Evolutionary conservation across 768 basidiomycete species (phyloP), one percentile per base, ranked within the genome.

Genomic region (Mrakia frigida): DNA sequence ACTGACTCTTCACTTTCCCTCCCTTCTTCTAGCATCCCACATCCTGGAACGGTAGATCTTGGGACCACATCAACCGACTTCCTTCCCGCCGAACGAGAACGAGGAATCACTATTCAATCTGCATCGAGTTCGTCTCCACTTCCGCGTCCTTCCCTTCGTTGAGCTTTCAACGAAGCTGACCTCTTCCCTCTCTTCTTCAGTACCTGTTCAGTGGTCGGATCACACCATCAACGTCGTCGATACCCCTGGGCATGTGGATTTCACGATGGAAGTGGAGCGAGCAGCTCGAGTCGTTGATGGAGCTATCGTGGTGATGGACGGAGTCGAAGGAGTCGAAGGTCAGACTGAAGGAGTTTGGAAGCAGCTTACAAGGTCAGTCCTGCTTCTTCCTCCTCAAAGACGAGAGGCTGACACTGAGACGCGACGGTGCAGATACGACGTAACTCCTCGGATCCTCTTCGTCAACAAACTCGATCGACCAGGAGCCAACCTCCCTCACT

Each of bases 181-280:
- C 70, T 73, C 6, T 21, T 60, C 39, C 43, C n/a, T 2, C 33
- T 18, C 18, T 43, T 41, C 0, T 4, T 18, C 67, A 75, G 69
- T 78, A 23, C 77, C 77, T 0, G 77, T 78, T 21, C 73, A 74
- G 43, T 78, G 77, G 77, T 25, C 46, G 25, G 46, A 35, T 0
- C 77, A 78, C 53, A 78, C 87, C 1, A 90, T 92, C 83, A 95
- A 94, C 81, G 87, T 95, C 63, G 89, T 94, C 65, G 93, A 95
- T 80, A 94, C 93, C 4, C 93, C 93, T 23, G 93, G 93, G 50
- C 93, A 95, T 84, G 93, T 92, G 6, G 93, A 95, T 82, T 95
- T 95, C 83, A 93, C 93, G n/a, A 94, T 94, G 92, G 93, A 95
- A 81, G 93, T 95, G 37, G 93, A 94, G 83, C 92, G 92, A 80